Evolutionary conservation across 352 stramenopile genomes (phyloP), one percentile per base, ranked within the genome.

Genomic region (Globisporangium emineosum): DNA sequence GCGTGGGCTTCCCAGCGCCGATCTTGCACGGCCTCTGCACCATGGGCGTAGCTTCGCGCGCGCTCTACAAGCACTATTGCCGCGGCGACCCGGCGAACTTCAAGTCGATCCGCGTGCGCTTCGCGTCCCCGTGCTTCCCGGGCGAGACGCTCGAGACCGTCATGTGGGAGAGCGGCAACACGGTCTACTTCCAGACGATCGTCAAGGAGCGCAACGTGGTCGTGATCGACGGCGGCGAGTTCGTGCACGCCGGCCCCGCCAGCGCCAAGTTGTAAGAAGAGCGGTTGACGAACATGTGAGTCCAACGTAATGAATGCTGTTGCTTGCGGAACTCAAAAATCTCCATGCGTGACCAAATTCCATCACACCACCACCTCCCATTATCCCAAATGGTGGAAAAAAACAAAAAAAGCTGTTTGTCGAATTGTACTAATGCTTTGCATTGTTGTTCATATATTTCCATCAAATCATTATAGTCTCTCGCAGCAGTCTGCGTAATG

Each of bases 11-110:
- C 68, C 86, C 90, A 54, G 72, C 83, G 56, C 93, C 94, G 27
- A 94, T 99, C 43, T 70, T 99, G 52, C 95, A 99, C 68, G 96
- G 96, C 5, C 76, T 99, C 23, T 98, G 93, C 72, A 98, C 88
- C 40, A 88, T 98, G 74, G 95, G 91, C 23, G 84, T 96, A 30
- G 79, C 86, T 17, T 82, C 83, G 42, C 83, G 86, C 37, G 82
- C 86, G 53, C 73, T 97, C 12, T 91, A 92, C 75, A 84, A 90
- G 55, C 72, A 78, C 40, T 96, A 90, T 57, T 95, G 86, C 73
- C 62, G 69, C 27, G 85, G 82, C 55, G 81, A 96, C 49, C 74
- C 74, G 25, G 63, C 70, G 21, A 68, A 73, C 57, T 96, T 97
- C 71, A 93, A 91, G 72, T 85, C 80, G 47, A 90, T 97, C 53